Percentiles rank a stretch among this genome's conserved stretches.
phyloP scores from a whole-genome alignment of 805 yeast genomes.

The Dipodascus albidus region DNA sequence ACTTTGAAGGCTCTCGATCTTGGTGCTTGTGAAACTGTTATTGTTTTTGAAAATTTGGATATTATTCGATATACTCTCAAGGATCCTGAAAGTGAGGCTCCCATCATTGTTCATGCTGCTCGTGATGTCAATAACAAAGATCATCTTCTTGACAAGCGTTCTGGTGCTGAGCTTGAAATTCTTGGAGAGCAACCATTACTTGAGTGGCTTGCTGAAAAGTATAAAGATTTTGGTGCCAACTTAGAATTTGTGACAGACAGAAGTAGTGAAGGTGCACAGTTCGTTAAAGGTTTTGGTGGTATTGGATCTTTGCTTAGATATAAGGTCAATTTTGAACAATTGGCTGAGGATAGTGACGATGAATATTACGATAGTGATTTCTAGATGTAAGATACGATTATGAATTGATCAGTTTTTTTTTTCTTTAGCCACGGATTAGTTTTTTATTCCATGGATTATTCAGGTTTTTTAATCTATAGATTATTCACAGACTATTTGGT shows the following conservation, averaged over 20 bases:
- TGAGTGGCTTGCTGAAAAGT: slow-evolving; percentile 98
- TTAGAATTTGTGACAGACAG: slow-evolving; percentile 94
- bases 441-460: too few species aligned
- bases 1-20: slow-evolving; percentile 92
- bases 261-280: slow-evolving; percentile 97
- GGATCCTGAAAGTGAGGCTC: slow-evolving; percentile 64
- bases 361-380: slow-evolving; percentile 49
- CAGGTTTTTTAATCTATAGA: too few species aligned
- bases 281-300: slow-evolving; percentile 97
- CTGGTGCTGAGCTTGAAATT: slow-evolving; percentile 88
- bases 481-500: not conserved
- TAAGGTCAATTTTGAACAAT: slow-evolving; percentile 93
- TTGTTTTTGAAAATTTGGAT: slow-evolving; percentile 88
- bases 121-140: slow-evolving; percentile 68
- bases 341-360: slow-evolving; percentile 80
- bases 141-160: slow-evolving; percentile 65
- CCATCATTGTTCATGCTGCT: slow-evolving; percentile 57
- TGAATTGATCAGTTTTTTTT: too few species aligned
- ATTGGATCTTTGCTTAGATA: slow-evolving; percentile 94
- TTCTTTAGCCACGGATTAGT: too few species aligned
- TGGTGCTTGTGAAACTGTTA: slow-evolving; percentile 89
- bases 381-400: not conserved
- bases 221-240: slow-evolving; percentile 86
- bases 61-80: slow-evolving; percentile 73
- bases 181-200: slow-evolving; percentile 74